phyloP scores from a whole-genome alignment of 2,329 filamentous ascomycete genomes.

The Corinectria fuckeliana region DNA sequence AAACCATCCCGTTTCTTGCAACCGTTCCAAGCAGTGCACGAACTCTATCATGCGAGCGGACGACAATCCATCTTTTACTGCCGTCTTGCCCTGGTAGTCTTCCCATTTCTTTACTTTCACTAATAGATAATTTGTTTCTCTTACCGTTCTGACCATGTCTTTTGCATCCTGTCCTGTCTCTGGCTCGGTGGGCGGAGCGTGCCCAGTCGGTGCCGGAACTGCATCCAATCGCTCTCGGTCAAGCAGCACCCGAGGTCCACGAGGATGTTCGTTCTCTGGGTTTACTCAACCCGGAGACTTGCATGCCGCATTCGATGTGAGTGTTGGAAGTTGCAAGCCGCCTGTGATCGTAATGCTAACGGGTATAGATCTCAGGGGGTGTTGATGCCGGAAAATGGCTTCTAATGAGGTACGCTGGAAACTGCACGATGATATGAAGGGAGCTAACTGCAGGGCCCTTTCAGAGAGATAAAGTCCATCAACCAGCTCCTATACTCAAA shows the following conservation, averaged over 20 bases:
- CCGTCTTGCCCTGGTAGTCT: conserved; percentile 22
- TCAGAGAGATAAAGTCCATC: conserved; percentile 52
- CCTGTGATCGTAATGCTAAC: neutral
- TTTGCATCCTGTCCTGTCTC: conserved; percentile 42
- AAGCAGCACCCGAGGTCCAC: conserved; percentile 6
- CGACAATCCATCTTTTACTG: neutral
- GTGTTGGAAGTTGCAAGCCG: neutral
- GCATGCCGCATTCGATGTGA: conserved; percentile 32
- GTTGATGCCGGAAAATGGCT: conserved; percentile 55
- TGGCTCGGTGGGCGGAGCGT: conserved; percentile 37
- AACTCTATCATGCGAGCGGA: neutral
- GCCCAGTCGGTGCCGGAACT: conserved; percentile 21
- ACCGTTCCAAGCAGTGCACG: neutral
- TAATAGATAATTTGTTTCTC: neutral
- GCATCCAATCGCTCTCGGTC: neutral
- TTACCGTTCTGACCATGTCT: conserved; percentile 33
- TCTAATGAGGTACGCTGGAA: conserved; percentile 41
- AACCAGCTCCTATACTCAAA: conserved; percentile 56
- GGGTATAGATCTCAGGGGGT: conserved; percentile 50
- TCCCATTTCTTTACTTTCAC: neutral
- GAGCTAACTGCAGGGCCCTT: neutral
- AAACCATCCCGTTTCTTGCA: neutral
- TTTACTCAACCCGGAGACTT: conserved; percentile 26
- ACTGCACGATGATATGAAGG: neutral
- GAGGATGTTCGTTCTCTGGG: conserved; percentile 30